A percentile compares a stretch with the other conserved stretches of the same genome.
Evolutionary conservation across 2,329 filamentous ascomycete species (phyloP).

Genomic region (Penicillium sclerotigenum): DNA sequence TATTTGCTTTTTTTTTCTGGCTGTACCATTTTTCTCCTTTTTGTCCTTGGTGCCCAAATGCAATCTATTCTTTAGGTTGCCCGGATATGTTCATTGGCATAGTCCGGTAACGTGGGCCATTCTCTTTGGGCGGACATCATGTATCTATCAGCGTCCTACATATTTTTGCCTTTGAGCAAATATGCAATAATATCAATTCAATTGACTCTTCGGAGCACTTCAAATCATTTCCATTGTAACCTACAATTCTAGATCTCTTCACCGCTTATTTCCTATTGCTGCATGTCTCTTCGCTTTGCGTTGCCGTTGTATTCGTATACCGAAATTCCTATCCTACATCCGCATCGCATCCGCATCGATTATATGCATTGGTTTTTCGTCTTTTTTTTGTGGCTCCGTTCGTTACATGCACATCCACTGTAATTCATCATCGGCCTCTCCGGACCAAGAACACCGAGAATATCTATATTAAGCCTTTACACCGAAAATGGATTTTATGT

Average conservation of each 20-base stretch:
- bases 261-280: neutral
- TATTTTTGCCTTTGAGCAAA: neutral
- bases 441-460: neutral
- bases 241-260: neutral
- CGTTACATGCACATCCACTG: neutral
- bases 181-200: neutral
- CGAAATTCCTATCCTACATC: neutral
- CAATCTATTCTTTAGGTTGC: neutral
- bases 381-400: neutral
- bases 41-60: neutral
- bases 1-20: conserved; percentile 6
- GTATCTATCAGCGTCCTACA: conserved; percentile 4
- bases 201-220: neutral
- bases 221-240: neutral
- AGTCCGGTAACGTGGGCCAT: neutral
- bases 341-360: neutral
- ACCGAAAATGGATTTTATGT: neutral
- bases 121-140: neutral
- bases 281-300: neutral
- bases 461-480: neutral
- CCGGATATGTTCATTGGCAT: neutral
- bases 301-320: neutral
- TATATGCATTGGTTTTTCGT: neutral
- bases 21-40: conserved; percentile 3
- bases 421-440: neutral